phyloP scores from a whole-genome alignment of 306 rosid genomes.

The Lathyrus tuberosus region DNA sequence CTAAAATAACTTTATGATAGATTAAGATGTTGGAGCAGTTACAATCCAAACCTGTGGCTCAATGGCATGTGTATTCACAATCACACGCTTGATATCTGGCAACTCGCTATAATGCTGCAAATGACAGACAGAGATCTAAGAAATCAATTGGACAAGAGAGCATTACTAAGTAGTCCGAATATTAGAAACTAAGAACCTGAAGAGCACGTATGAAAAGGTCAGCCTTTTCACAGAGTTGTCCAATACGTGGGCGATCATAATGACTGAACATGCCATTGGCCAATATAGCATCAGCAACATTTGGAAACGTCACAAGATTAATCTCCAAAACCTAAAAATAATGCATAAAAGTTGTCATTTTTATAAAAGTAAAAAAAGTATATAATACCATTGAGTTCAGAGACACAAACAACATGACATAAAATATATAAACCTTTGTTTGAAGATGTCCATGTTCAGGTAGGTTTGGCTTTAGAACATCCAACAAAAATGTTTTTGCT shows the following conservation, averaged over 20 bases:
- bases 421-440: conserved; percentile 63
- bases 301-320: conserved; percentile 94
- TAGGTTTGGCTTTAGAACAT: conserved; percentile 89
- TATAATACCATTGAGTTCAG: not conserved
- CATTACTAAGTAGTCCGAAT: too few relatives aligned
- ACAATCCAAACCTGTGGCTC: too few relatives aligned
- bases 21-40: too few relatives aligned
- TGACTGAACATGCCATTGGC: conserved; percentile 98
- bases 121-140: too few relatives aligned
- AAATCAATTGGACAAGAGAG: too few relatives aligned
- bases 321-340: conserved; percentile 81
- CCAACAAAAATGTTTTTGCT: conserved; percentile 90
- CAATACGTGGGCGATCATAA: conserved; percentile 93
- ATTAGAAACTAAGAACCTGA: too few relatives aligned
- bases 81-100: too few relatives aligned
- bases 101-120: too few relatives aligned
- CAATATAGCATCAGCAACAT: conserved; percentile 95
- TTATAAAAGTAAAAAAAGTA: not conserved
- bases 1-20: too few relatives aligned
- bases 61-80: too few relatives aligned
- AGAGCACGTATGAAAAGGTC: too few relatives aligned
- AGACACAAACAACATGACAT: not conserved
- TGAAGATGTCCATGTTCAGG: conserved; percentile 91
- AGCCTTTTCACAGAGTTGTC: too few relatives aligned
- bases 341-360: conserved; percentile 27